Conservation (phyloP, 306 rosid species). For the Herpetospermum pedunculosum region DNA sequence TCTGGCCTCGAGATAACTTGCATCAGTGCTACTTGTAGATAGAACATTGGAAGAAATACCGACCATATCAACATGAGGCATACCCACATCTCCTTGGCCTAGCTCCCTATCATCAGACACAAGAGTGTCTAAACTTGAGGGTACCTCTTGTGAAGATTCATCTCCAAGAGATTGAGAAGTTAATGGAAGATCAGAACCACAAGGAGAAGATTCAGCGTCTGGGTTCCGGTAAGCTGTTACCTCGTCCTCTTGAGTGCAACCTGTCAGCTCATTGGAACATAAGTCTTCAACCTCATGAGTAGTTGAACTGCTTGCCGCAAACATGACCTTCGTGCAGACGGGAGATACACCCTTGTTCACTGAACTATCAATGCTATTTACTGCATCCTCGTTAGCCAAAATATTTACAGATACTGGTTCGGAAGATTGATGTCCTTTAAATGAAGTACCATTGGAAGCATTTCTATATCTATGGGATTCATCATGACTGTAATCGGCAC, state of each 20-base stretch:
- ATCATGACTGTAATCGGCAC: constrained; percentile 40
- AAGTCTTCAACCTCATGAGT: constrained; percentile 33
- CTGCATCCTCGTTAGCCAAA: constrained; percentile 57
- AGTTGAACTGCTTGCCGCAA: constrained; percentile 35
- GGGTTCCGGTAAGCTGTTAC: constrained; percentile 18
- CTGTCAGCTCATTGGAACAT: constrained; percentile 24
- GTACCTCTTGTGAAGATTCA: constrained; percentile 39
- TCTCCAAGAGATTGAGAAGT: constrained; percentile 36
- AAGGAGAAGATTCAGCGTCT: constrained; percentile 28
- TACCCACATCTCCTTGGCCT: constrained; percentile 37
- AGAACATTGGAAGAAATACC: constrained; percentile 64
- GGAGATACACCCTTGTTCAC: constrained; percentile 40
- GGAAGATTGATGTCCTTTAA: constrained; percentile 55
- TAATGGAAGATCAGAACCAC: constrained; percentile 35
- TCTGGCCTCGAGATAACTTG: constrained; percentile 50
- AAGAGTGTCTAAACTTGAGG: constrained; percentile 67
- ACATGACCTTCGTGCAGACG: constrained; percentile 26
- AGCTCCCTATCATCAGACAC: constrained; percentile 66
- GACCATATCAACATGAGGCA: constrained; percentile 74
- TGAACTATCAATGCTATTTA: constrained; percentile 45
- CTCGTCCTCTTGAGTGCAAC: constrained; percentile 30
- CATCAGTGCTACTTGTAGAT: constrained; percentile 39
- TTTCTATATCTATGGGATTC: constrained; percentile 54
- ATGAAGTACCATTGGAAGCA: constrained; percentile 63
- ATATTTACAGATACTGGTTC: constrained; percentile 52